These are phyloP conservation scores for Phytophthora aleatoria DNA, from an alignment of 352 stramenopile species.

Conservation along the genomic window DNA sequence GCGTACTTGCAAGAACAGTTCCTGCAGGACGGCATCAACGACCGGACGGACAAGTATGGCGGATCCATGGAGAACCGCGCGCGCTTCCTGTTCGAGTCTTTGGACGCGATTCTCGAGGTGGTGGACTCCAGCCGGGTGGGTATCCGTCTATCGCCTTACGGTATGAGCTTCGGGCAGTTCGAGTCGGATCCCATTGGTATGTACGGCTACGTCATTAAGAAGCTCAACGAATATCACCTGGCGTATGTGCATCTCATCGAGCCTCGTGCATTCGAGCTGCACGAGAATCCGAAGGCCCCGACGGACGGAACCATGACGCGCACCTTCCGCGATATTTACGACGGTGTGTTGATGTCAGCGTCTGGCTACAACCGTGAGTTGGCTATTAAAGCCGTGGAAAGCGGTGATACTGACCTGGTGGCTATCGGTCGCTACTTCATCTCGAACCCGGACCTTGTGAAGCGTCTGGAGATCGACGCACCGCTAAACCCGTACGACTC, in stretches of 20 bases:
- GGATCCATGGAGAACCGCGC: slow-evolving; percentile 46
- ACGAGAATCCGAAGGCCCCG: slow-evolving; percentile 35
- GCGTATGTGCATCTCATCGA: slow-evolving; percentile 59
- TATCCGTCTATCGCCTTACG: slow-evolving; percentile 39
- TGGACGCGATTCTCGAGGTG: slow-evolving; percentile 56
- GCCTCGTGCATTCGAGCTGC: slow-evolving; percentile 39
- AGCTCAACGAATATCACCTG: slow-evolving; percentile 48
- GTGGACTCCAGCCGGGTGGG: slow-evolving; percentile 43
- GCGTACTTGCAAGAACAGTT: slow-evolving; percentile 92
- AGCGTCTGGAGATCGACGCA: slow-evolving; percentile 43
- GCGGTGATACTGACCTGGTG: slow-evolving; percentile 47
- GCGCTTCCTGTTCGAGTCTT: slow-evolving; percentile 46
- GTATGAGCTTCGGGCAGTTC: slow-evolving; percentile 42
- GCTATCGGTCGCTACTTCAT: slow-evolving; percentile 64
- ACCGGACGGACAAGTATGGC: slow-evolving; percentile 85
- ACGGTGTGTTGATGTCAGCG: slow-evolving; percentile 50
- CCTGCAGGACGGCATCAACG: slow-evolving; percentile 76
- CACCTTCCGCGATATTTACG: slow-evolving; percentile 53
- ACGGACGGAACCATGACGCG: slow-evolving; percentile 45
- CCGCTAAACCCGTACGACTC: slow-evolving; percentile 46
- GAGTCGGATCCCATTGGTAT: slow-evolving; percentile 44
- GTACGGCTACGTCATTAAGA: slow-evolving; percentile 42
- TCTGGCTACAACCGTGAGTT: slow-evolving; percentile 45
- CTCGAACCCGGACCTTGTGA: slow-evolving; percentile 40
- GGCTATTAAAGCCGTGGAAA: slow-evolving; percentile 41